Evolutionary conservation across 2,329 filamentous ascomycete genomes (phyloP).

Genomic region (Rutstroemia sydowiana): DNA sequence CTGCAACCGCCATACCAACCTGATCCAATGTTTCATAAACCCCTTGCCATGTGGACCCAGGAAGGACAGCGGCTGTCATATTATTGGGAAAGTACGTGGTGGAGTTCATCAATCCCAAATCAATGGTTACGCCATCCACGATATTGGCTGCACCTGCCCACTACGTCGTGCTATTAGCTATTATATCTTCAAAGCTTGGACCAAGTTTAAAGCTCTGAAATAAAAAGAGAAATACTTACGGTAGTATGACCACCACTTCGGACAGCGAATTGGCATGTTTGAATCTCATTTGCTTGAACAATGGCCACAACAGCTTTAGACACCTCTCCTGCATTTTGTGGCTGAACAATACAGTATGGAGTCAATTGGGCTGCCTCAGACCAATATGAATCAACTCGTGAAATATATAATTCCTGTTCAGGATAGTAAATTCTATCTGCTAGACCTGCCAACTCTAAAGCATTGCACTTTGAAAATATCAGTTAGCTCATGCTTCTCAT

Average conservation of each 20-base stretch:
- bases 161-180: not conserved
- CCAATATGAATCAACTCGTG: not conserved
- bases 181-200: not conserved
- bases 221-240: not conserved
- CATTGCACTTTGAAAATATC: not conserved
- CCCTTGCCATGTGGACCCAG: conserved; percentile 32
- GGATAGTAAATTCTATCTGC: not conserved
- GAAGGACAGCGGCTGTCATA: conserved; percentile 29
- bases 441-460: not conserved
- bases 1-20: conserved; percentile 8
- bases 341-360: not conserved
- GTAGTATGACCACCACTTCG: conserved; percentile 20
- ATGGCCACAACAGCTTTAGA: not conserved
- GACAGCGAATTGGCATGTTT: conserved; percentile 20
- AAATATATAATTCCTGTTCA: not conserved
- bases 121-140: conserved; percentile 42
- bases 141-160: conserved; percentile 43
- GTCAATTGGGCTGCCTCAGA: not conserved
- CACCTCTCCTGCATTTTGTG: not conserved
- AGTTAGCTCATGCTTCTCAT: not conserved
- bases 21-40: not conserved
- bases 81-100: conserved; percentile 26
- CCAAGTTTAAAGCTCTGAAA: not conserved
- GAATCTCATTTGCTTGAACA: not conserved
- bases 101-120: conserved; percentile 31